Evolutionary conservation across 164 flowering plant species (phyloP).

Genomic region (Pachysandra terminalis): DNA sequence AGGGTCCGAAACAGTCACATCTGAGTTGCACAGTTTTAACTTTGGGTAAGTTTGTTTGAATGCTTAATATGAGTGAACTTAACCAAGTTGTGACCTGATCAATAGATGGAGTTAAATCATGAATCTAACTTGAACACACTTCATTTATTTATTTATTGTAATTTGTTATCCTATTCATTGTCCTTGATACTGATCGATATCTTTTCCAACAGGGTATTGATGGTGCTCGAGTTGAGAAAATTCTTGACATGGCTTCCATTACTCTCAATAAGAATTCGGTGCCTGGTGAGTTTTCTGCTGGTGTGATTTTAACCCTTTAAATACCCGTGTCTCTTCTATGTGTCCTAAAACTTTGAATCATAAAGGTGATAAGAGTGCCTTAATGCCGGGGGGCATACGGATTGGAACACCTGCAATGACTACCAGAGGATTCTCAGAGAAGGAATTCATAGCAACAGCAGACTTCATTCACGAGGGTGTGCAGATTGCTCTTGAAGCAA

Average conservation of each 20-base stretch:
- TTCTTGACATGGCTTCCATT: slow-evolving; percentile 85
- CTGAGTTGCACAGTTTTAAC: neutral
- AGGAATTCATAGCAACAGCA: slow-evolving; percentile 63
- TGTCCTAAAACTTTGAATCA: slow-evolving; percentile 2
- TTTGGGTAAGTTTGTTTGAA: neutral
- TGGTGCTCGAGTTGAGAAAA: slow-evolving; percentile 91
- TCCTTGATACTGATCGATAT: neutral
- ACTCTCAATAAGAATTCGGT: slow-evolving; percentile 95
- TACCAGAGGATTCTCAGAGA: slow-evolving; percentile 75
- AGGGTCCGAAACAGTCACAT: neutral
- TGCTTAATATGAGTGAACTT: no score
- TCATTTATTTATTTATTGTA: neutral
- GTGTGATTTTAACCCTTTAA: neutral
- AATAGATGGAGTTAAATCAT: neutral
- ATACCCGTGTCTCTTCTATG: neutral
- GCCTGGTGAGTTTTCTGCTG: slow-evolving; percentile 49
- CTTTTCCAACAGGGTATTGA: slow-evolving; percentile 52
- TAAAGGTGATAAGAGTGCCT: slow-evolving; percentile 83
- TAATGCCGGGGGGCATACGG: slow-evolving; percentile 91
- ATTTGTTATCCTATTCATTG: neutral
- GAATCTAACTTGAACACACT: neutral
- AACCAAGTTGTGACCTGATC: neutral
- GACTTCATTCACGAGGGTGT: slow-evolving; percentile 90
- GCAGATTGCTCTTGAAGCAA: slow-evolving; percentile 66
- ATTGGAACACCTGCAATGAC: slow-evolving; percentile 98